Conservation (phyloP, 192 early-diverging fungal genomes). For the Backusella australiensis region DNA sequence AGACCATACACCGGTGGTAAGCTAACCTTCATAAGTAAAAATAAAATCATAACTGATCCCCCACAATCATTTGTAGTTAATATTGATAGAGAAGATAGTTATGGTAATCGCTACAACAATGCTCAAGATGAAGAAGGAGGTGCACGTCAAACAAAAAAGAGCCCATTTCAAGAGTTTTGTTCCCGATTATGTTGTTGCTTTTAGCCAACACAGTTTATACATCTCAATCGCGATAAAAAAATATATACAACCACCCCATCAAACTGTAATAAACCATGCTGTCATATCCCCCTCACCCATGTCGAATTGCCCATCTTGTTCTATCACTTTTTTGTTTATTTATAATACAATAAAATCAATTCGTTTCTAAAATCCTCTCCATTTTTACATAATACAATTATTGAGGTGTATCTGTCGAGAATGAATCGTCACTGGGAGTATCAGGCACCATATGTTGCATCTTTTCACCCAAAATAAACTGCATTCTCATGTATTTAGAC, state of each 20-base stretch:
- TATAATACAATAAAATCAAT: neutral
- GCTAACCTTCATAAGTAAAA: neutral
- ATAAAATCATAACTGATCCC: neutral
- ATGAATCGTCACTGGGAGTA: neutral
- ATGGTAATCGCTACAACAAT: neutral
- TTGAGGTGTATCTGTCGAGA: slow-evolving; percentile 9
- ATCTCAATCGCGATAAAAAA: neutral
- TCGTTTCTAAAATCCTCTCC: neutral
- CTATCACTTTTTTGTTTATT: neutral
- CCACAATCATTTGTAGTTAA: neutral
- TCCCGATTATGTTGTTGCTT: neutral
- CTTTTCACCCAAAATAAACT: slow-evolving; percentile 72
- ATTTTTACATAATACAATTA: neutral
- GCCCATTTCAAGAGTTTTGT: neutral
- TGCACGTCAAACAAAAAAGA: neutral
- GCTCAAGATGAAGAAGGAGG: neutral
- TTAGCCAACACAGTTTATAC: neutral
- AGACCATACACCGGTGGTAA: neutral
- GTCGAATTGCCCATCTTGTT: neutral
- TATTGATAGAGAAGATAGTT: neutral
- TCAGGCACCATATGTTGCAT: slow-evolving; percentile 50
- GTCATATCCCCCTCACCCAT: neutral
- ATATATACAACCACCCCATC: neutral
- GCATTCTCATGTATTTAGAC: slow-evolving; percentile 83
- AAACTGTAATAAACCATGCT: neutral